Conservation (phyloP, 179 eudicot species). For the Sideroxylon spinosum region DNA sequence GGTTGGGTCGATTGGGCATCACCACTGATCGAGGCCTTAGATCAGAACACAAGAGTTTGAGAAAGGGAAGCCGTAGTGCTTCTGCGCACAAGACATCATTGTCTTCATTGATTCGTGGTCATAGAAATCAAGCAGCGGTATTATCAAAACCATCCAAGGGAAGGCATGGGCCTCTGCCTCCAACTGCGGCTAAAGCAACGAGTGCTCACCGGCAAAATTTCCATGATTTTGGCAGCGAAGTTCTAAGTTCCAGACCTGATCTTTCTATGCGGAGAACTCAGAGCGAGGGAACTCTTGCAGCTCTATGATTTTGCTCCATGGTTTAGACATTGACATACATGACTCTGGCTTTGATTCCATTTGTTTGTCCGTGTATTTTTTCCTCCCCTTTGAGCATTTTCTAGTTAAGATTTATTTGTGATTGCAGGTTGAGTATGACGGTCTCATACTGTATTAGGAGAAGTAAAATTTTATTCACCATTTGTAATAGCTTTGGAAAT, state of each 20-base stretch:
- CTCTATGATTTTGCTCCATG: conserved; percentile 22
- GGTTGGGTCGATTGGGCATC: conserved; percentile 58
- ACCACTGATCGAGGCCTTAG: conserved; percentile 49
- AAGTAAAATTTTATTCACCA: not conserved
- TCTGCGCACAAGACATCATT: conserved; percentile 30
- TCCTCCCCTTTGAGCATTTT: not conserved
- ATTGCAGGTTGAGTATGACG: not conserved
- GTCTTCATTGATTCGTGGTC: conserved; percentile 47
- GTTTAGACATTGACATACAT: not conserved
- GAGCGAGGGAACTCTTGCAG: conserved; percentile 60
- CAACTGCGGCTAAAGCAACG: conserved; percentile 36
- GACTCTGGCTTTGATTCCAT: not conserved
- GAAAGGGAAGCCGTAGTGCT: conserved; percentile 39
- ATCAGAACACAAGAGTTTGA: conserved; percentile 51
- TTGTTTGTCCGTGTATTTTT: not conserved
- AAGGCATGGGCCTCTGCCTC: conserved; percentile 45
- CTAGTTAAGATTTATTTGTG: not conserved
- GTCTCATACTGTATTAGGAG: not conserved
- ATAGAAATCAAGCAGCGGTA: conserved; percentile 39
- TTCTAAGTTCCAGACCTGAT: conserved; percentile 40
- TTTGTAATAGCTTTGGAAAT: too few relatives aligned
- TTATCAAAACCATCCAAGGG: conserved; percentile 42
- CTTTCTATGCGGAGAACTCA: conserved; percentile 48
- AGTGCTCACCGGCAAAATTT: conserved; percentile 27
- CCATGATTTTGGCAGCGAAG: conserved; percentile 35